Conservation (phyloP, 1,139 yeast species). For the Yarrowia galli region DNA sequence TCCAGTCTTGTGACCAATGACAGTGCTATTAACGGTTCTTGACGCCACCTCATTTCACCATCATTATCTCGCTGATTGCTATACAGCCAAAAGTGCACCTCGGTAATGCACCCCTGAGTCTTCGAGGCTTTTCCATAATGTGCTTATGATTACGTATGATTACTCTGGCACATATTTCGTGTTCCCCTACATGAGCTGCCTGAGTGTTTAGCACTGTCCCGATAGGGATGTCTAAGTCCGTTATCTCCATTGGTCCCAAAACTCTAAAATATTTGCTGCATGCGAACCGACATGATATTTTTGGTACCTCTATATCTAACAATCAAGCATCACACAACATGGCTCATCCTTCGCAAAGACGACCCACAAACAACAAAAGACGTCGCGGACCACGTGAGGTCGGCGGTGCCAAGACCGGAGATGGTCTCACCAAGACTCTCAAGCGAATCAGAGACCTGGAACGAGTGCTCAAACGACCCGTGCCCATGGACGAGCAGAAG, state of each 20-base stretch:
- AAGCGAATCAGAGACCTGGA: slow-evolving; percentile 88
- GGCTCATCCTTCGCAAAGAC: slow-evolving; percentile 9
- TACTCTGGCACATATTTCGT: not conserved
- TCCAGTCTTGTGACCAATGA: too few relatives aligned
- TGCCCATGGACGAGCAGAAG: slow-evolving; percentile 70
- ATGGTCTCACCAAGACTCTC: slow-evolving; percentile 55
- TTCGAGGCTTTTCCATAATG: not conserved
- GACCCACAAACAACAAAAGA: not conserved
- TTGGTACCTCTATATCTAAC: not conserved
- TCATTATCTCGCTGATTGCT: too few relatives aligned
- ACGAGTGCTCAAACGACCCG: slow-evolving; percentile 60
- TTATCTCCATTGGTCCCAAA: slow-evolving; percentile 25
- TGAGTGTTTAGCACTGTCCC: not conserved
- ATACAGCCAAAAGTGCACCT: too few relatives aligned
- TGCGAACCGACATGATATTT: not conserved
- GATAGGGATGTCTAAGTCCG: not conserved
- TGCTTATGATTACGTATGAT: not conserved
- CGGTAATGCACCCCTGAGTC: slow-evolving; percentile 20
- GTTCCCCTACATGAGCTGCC: not conserved
- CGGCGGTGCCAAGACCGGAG: slow-evolving; percentile 19
- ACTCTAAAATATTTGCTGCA: slow-evolving; percentile 6
- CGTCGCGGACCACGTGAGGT: slow-evolving; percentile 36
- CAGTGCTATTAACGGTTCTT: too few relatives aligned
- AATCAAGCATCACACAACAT: not conserved
- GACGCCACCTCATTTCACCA: not conserved